Evolutionary conservation across 2,329 filamentous ascomycete species (phyloP).

Genomic region (Talaromyces sp.): DNA sequence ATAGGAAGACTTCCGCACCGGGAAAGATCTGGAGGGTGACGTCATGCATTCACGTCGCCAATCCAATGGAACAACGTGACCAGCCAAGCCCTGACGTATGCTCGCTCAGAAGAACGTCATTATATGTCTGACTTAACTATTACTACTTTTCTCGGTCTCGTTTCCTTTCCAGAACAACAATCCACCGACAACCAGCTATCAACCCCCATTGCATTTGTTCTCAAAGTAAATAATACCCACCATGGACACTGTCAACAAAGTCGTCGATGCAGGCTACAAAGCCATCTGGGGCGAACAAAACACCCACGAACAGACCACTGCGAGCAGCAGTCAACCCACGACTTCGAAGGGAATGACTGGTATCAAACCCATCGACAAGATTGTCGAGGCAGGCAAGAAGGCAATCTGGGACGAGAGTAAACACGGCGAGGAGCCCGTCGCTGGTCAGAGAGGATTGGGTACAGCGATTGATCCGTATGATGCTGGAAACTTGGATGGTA

Average conservation of each 20-base stretch:
- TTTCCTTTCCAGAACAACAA: not conserved
- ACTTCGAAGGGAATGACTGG: conserved; percentile 1
- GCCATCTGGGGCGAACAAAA: conserved; percentile 13
- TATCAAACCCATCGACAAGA: conserved; percentile 30
- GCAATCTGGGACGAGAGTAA: conserved; percentile 45
- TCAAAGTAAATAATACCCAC: not conserved
- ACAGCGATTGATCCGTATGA: conserved; percentile 69
- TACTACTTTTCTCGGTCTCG: not conserved
- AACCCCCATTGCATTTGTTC: not conserved
- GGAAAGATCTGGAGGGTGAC: conserved; percentile 13
- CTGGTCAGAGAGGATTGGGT: conserved; percentile 64
- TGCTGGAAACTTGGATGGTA: conserved; percentile 66
- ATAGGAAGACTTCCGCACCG: conserved; percentile 6
- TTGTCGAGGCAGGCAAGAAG: conserved; percentile 47
- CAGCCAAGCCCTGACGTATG: conserved; percentile 10
- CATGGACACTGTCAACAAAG: conserved; percentile 61
- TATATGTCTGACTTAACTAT: no score
- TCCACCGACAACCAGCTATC: not conserved
- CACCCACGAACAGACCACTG: not conserved
- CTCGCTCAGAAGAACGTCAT: no score
- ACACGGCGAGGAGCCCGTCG: conserved; percentile 61
- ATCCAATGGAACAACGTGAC: conserved; percentile 8
- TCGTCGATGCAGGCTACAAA: conserved; percentile 46
- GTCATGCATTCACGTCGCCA: conserved; percentile 9
- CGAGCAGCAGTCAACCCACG: not conserved